Conservation (phyloP, 805 yeast species). For the Yarrowia sp. region DNA sequence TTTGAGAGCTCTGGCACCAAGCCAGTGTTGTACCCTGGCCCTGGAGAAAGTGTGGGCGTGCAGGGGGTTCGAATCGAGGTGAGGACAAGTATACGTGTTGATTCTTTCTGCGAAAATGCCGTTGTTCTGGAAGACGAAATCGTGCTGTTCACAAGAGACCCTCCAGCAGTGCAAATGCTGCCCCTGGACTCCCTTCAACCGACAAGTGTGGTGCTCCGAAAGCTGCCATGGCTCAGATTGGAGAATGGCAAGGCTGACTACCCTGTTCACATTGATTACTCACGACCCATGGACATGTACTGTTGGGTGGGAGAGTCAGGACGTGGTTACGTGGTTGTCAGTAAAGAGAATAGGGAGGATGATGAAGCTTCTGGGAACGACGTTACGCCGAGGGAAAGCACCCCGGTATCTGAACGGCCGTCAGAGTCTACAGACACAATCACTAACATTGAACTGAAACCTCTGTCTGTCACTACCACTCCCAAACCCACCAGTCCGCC, state of each 20-base stretch:
- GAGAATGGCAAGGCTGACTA: slow-evolving; percentile 45
- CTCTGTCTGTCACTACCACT: background rate
- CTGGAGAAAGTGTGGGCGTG: slow-evolving; percentile 53
- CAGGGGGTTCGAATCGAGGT: slow-evolving; percentile 48
- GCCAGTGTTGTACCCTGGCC: slow-evolving; percentile 49
- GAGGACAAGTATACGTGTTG: slow-evolving; percentile 46
- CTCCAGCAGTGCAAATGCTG: slow-evolving; percentile 43
- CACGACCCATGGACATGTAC: slow-evolving; percentile 35
- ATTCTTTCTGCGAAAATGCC: slow-evolving; percentile 47
- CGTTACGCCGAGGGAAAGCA: no score
- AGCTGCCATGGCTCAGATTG: slow-evolving; percentile 43
- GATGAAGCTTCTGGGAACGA: background rate
- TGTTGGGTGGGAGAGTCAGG: slow-evolving; percentile 41
- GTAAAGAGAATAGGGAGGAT: background rate
- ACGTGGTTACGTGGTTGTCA: slow-evolving; percentile 35
- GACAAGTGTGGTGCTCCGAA: slow-evolving; percentile 42
- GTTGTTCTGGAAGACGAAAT: slow-evolving; percentile 45
- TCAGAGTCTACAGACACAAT: background rate
- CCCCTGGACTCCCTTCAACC: slow-evolving; percentile 41
- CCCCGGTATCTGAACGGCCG: no score
- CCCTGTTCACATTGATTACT: slow-evolving; percentile 43
- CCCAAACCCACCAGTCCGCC: background rate
- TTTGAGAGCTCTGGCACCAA: slow-evolving; percentile 40
- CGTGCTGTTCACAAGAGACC: slow-evolving; percentile 43
- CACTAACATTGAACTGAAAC: slow-evolving; percentile 3